phyloP scores from a whole-genome alignment of 306 rosid species.

The Begonia masoniana region DNA sequence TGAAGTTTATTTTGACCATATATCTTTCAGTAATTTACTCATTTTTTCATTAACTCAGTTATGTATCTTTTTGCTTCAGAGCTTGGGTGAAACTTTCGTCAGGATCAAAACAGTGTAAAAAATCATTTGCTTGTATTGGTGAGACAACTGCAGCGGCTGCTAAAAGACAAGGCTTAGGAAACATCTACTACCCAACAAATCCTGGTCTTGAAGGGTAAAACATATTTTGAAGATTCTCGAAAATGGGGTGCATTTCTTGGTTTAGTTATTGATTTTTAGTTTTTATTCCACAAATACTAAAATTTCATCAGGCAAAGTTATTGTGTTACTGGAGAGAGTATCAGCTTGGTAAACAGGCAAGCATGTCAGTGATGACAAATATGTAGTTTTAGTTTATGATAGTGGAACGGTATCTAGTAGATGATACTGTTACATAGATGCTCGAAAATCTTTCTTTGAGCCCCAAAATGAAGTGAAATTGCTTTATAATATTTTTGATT shows the following conservation, averaged over 20 bases:
- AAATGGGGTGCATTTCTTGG: slow-evolving; percentile 1
- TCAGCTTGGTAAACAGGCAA: background rate
- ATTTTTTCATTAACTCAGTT: too few species aligned
- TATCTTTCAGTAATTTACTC: too few species aligned
- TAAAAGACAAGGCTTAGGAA: slow-evolving; percentile 56
- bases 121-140: slow-evolving; percentile 85
- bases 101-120: slow-evolving; percentile 42
- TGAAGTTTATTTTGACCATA: too few species aligned
- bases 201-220: slow-evolving; percentile 95
- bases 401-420: background rate
- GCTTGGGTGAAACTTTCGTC: slow-evolving; percentile 76
- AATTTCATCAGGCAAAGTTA: background rate
- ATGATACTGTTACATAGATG: background rate
- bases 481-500: background rate
- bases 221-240: slow-evolving; percentile 3
- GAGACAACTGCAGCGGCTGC: slow-evolving; percentile 89
- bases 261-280: slow-evolving; percentile 1
- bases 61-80: slow-evolving; percentile 25
- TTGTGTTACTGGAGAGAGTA: too few species aligned
- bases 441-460: background rate
- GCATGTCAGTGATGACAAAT: too few species aligned
- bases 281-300: background rate
- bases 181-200: slow-evolving; percentile 61
- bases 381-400: background rate
- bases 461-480: background rate